Base-by-base conservation (phyloP, 371 early-diverging fungal genomes). In the Basidiobolus meristosporus region DNA sequence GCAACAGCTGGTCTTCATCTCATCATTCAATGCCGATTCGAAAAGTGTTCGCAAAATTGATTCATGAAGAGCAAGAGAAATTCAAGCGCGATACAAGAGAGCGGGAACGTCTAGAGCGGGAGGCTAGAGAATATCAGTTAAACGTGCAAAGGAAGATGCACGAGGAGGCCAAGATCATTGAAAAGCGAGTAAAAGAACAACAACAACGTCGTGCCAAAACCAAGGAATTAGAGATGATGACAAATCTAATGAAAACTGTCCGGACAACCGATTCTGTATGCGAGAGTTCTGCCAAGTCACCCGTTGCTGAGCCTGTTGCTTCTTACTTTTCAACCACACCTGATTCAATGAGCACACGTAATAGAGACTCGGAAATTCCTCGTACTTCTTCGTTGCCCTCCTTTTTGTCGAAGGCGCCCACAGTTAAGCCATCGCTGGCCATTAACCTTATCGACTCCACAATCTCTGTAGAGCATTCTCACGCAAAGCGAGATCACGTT, bases 401-500 rank as follows among this genome's bases (percentile, higher is more conserved):
- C n/a, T n/a, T n/a, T n/a, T n/a, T n/a, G n/a, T n/a, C n/a, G n/a
- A n/a, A n/a, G n/a, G n/a, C n/a, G n/a, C n/a, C n/a, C n/a, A n/a
- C n/a, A n/a, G n/a, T 57, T 22, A 81, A 76, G 42, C 73, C 82
- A 0, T 76, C 77, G 0, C 65, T 71, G 3, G 83, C 81, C 21
- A 75, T 84, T 54, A 84, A 78, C 41, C 56, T 84, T 30, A 80
- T 84, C 50, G 78, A 81, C 53, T 63, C 81, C 1, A 10, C 15
- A 4, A 71, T 73, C 3, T 68, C 73, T 2, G 65, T 77, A 3
- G 82, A 78, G 14, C 69, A 73, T 36, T 66, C 66, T 0, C 73
- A 77, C 33, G 64, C 73, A 0, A 78, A 78, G 42, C 68, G 82
- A 12, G 78, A 79, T 37, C 74, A 55, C 54, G 84, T 85, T 10